These are phyloP conservation scores for Fusarium coffeatum DNA, from an alignment of 2,329 filamentous ascomycete species.

Conservation along the genomic window DNA sequence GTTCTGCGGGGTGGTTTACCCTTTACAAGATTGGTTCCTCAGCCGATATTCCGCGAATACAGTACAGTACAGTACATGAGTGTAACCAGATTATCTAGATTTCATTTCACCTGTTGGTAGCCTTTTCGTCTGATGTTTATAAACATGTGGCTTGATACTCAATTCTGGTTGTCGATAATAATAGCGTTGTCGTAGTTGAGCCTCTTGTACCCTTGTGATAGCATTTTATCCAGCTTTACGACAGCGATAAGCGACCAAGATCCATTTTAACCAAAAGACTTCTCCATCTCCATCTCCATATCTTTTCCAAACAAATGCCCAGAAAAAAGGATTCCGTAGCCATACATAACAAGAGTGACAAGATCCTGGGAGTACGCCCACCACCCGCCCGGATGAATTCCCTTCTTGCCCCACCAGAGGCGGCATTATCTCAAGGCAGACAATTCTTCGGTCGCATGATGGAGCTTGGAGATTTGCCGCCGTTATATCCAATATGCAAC, in stretches of 20 bases:
- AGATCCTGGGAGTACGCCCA: constrained; percentile 10
- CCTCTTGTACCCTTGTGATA: background rate
- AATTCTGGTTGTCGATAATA: constrained; percentile 4
- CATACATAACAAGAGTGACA: background rate
- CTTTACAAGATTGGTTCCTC: constrained; percentile 24
- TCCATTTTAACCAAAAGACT: constrained; percentile 12
- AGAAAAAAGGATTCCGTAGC: background rate
- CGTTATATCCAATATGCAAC: constrained; percentile 17
- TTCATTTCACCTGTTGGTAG: background rate
- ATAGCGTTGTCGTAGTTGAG: background rate
- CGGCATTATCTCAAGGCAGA: constrained; percentile 33
- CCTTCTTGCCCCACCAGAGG: constrained; percentile 38
- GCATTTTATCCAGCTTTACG: background rate
- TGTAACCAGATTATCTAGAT: background rate
- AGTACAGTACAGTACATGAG: background rate
- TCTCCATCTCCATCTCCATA: background rate
- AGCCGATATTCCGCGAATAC: background rate
- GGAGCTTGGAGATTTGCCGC: constrained; percentile 26
- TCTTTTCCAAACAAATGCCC: background rate
- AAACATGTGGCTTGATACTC: background rate
- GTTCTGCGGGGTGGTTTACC: constrained; percentile 33
- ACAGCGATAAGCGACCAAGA: constrained; percentile 30
- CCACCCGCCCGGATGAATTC: constrained; percentile 46
- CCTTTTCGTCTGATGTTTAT: background rate
- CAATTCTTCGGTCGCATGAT: constrained; percentile 18